Conservation (phyloP, 2,329 filamentous ascomycete species). For the Aurifilum marmelostoma region DNA sequence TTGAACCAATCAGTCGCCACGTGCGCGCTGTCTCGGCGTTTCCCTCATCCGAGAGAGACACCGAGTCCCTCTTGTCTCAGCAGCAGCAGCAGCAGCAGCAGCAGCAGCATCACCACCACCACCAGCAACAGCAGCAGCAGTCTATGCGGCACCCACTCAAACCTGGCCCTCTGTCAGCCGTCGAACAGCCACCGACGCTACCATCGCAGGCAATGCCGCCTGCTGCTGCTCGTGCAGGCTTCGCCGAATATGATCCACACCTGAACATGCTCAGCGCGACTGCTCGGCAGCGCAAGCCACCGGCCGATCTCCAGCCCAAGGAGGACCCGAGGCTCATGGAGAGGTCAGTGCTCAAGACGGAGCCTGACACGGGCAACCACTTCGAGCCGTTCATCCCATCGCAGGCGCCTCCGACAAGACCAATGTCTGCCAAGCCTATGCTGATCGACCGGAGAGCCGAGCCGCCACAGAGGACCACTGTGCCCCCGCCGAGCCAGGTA, state of each 20-base stretch:
- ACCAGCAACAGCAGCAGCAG: constrained; percentile 37
- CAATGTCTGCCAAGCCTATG: constrained; percentile 41
- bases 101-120: constrained; percentile 35
- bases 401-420: constrained; percentile 40
- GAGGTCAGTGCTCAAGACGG: constrained; percentile 50
- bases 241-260: constrained; percentile 25
- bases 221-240: constrained; percentile 31
- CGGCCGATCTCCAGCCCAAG: constrained; percentile 34
- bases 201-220: constrained; percentile 38
- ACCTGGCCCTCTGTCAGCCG: constrained; percentile 35
- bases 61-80: constrained; percentile 28
- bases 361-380: constrained; percentile 50
- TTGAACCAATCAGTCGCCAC: constrained; percentile 25
- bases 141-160: constrained; percentile 47
- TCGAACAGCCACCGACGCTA: constrained; percentile 35
- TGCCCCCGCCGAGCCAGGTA: constrained; percentile 38
- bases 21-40: constrained; percentile 23
- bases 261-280: constrained; percentile 26
- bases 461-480: constrained; percentile 42
- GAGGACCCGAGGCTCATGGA: constrained; percentile 35
- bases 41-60: constrained; percentile 22
- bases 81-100: constrained; percentile 40
- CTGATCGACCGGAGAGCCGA: constrained; percentile 48
- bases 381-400: constrained; percentile 50
- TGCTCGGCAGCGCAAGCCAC: constrained; percentile 41